These are phyloP conservation scores for Annulohypoxylon nitens DNA, from an alignment of 495 filamentous ascomycete species.

Conservation along the genomic window DNA sequence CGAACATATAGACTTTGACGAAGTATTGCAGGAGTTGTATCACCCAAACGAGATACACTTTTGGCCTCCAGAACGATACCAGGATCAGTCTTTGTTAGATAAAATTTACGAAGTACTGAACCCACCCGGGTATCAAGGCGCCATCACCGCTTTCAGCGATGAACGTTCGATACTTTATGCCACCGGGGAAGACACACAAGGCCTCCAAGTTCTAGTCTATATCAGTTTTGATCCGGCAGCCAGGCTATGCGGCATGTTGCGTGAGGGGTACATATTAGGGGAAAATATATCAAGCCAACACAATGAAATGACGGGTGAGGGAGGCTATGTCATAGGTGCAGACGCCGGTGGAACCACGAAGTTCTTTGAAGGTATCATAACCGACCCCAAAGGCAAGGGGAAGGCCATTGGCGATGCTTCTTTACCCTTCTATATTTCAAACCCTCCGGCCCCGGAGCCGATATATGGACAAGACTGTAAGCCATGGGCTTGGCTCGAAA, in stretches of 20 bases:
- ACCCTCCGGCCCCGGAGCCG: slow-evolving; percentile 21
- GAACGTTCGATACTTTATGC: slow-evolving; percentile 73
- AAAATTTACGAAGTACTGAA: slow-evolving; percentile 70
- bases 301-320: not conserved
- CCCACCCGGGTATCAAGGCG: slow-evolving; percentile 62
- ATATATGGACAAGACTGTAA: slow-evolving; percentile 7
- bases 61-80: slow-evolving; percentile 70
- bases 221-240: slow-evolving; percentile 72
- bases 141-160: slow-evolving; percentile 67
- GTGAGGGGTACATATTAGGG: slow-evolving; percentile 48
- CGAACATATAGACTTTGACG: slow-evolving; percentile 53
- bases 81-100: slow-evolving; percentile 50
- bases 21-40: slow-evolving; percentile 59
- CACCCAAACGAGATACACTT: slow-evolving; percentile 63
- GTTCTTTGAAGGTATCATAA: slow-evolving; percentile 2
- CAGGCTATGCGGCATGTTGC: slow-evolving; percentile 55
- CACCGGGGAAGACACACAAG: slow-evolving; percentile 55
- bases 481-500: slow-evolving; percentile 42
- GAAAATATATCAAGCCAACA: slow-evolving; percentile 16
- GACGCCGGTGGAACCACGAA: not conserved
- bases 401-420: slow-evolving; percentile 14
- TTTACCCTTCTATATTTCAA: slow-evolving; percentile 30
- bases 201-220: slow-evolving; percentile 67
- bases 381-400: slow-evolving; percentile 12
- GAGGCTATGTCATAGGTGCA: not conserved